Evolutionary conservation across 345 rosid species (phyloP).

Genomic region (Bruguiera parviflora): DNA sequence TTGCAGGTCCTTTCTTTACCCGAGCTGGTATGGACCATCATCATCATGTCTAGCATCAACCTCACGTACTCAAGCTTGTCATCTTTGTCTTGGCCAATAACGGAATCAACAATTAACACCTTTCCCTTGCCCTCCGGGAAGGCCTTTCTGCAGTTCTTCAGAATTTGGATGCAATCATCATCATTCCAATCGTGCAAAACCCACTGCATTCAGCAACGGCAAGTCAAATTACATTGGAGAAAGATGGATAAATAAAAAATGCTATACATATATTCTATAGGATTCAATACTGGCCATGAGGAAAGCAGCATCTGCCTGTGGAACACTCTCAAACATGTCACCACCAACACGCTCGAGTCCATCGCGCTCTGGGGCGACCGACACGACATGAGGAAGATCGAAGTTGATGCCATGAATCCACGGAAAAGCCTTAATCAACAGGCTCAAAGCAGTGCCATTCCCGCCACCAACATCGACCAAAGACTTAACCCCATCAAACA

Average conservation of each 20-base stretch:
- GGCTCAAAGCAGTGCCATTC: slow-evolving; percentile 47
- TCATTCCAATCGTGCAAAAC: slow-evolving; percentile 76
- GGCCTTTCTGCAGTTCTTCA: slow-evolving; percentile 64
- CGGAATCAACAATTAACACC: slow-evolving; percentile 57
- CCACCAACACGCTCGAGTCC: slow-evolving; percentile 63
- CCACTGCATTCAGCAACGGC: slow-evolving; percentile 30
- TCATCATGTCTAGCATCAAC: slow-evolving; percentile 62
- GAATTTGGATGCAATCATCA: slow-evolving; percentile 54
- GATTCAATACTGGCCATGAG: slow-evolving; percentile 42
- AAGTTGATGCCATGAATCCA: slow-evolving; percentile 61
- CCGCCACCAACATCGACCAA: slow-evolving; percentile 81
- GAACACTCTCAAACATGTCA: slow-evolving; percentile 60
- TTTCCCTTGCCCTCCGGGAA: slow-evolving; percentile 46
- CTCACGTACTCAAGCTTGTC: slow-evolving; percentile 40
- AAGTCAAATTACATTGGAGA: not conserved
- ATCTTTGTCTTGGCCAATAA: slow-evolving; percentile 34
- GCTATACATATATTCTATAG: too few species aligned
- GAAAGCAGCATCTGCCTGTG: slow-evolving; percentile 52
- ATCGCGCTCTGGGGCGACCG: slow-evolving; percentile 31
- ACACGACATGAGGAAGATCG: slow-evolving; percentile 68
- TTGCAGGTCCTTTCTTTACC: slow-evolving; percentile 64
- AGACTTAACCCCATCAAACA: slow-evolving; percentile 49
- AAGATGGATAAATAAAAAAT: not conserved
- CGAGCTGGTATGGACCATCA: slow-evolving; percentile 61
- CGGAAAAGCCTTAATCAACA: slow-evolving; percentile 54